Evolutionary conservation across 2,329 filamentous ascomycete species (phyloP), one percentile per base, ranked within the genome.

Genomic region (Apiospora malaysiana): DNA sequence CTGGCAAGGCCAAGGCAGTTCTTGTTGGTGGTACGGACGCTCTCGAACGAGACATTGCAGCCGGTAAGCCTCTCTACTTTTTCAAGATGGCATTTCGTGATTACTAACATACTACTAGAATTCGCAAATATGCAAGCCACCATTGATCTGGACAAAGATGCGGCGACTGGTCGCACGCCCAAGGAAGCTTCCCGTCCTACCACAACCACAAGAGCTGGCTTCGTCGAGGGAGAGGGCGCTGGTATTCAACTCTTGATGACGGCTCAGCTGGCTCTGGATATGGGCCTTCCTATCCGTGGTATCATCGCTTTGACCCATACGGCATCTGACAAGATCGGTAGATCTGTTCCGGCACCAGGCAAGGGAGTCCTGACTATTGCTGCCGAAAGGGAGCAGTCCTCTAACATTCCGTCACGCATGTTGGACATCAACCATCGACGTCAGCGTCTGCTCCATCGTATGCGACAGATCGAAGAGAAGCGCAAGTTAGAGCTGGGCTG

Each of bases 301-400:
- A 74, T 83, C 16, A 74, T 84, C 0, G 81, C 82, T 0, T 70
- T 75, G 14, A 76, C 78, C 0, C 73, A 75, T 32, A 83, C 76
- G 10, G 79, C 82, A 0, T 74, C 73, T 21, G 82, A 84, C 69
- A 78, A 78, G 12, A 73, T 76, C 43, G 78, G 80, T 0, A 76
- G 81, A 1, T 84, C 82, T 0, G 74, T 84, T 1, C 82, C 82
- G 0, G 81, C 82, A 0, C 82, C 82, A 0, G 82, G 82, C 0
- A 74, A 78, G 32, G 82, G 82, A 0, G 73, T 83, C 12, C 72
- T 83, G 49, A 78, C 76, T 8, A 74, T 75, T 43, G 80, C 78
- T 1, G 72, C 75, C 16, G 77, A 79, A 56, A 68, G 66, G 10
- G 76, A 79, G 65, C 69, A 65, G 16, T 51, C 69, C 8, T 70